phyloP scores from a whole-genome alignment of 495 filamentous ascomycete species.

The Aspergillus steynii region DNA sequence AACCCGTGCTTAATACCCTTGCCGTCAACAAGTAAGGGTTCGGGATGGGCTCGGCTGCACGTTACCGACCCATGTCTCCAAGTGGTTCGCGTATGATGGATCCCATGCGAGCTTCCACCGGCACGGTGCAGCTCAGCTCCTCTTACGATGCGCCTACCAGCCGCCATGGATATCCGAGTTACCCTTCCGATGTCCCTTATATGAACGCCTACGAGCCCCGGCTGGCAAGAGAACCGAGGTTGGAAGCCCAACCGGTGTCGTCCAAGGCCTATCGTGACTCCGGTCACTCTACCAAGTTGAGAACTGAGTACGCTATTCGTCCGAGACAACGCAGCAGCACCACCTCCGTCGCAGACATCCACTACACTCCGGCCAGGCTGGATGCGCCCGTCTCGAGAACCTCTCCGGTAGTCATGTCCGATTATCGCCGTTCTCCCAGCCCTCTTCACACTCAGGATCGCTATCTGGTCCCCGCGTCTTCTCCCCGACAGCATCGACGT shows the following conservation, averaged over 20 bases:
- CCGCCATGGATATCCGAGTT: conserved; percentile 30
- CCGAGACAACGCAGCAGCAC: conserved; percentile 43
- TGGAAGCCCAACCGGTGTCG: conserved; percentile 41
- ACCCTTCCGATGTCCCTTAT: conserved; percentile 38
- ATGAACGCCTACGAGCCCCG: conserved; percentile 30
- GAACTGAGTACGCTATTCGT: conserved; percentile 47
- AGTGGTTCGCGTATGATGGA: conserved; percentile 36
- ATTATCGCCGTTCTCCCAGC: conserved; percentile 30
- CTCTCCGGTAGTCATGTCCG: conserved; percentile 31
- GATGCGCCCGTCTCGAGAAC: conserved; percentile 29
- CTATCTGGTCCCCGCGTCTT: conserved; percentile 30
- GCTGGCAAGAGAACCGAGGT: conserved; percentile 23
- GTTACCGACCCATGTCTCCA: conserved; percentile 38
- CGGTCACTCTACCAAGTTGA: conserved; percentile 33
- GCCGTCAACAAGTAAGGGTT: conserved; percentile 10
- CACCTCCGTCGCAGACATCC: conserved; percentile 29
- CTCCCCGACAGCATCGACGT: conserved; percentile 24
- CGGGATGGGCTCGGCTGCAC: conserved; percentile 25
- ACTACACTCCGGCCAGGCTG: conserved; percentile 25
- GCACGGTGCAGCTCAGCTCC: conserved; percentile 40
- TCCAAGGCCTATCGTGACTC: conserved; percentile 37
- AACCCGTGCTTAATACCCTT: conserved; percentile 5
- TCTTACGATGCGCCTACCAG: conserved; percentile 35
- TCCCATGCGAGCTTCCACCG: conserved; percentile 50
- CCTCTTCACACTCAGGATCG: conserved; percentile 32